Percentiles rank a stretch among this genome's conserved stretches.
Evolutionary conservation across 805 yeast species (phyloP).

Genomic region (Candida tibetensis): DNA sequence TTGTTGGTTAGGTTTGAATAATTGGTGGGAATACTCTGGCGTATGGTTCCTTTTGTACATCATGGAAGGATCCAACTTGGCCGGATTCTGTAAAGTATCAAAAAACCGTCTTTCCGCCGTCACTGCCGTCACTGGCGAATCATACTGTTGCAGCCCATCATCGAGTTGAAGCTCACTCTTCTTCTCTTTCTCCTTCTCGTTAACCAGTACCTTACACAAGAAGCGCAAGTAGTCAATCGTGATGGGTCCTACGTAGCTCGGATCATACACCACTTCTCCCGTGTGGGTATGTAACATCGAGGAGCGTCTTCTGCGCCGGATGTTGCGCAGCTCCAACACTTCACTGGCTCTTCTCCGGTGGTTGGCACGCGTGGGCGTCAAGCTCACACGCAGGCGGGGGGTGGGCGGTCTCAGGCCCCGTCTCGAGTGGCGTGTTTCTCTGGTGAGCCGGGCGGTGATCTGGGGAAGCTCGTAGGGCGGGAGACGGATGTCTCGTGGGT

Average conservation of each 20-base stretch:
- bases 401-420: background rate
- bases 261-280: constrained; percentile 26
- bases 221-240: constrained; percentile 36
- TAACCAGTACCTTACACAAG: constrained; percentile 29
- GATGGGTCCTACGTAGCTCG: constrained; percentile 34
- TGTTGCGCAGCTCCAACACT: constrained; percentile 4
- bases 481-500: constrained; percentile 14
- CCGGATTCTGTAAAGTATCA: too few relatives aligned
- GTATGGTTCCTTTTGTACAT: too few relatives aligned
- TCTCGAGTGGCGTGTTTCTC: background rate
- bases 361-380: background rate
- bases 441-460: constrained; percentile 11
- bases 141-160: too few relatives aligned
- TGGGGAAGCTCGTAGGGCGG: constrained; percentile 23
- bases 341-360: constrained; percentile 9
- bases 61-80: too few relatives aligned
- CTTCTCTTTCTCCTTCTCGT: constrained; percentile 14
- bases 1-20: too few relatives aligned
- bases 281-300: constrained; percentile 21
- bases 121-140: too few relatives aligned
- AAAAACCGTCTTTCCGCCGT: too few relatives aligned
- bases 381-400: background rate
- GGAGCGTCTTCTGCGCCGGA: constrained; percentile 23
- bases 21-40: too few relatives aligned
- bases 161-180: too few relatives aligned